Percentiles rank a stretch among this genome's conserved stretches.
phyloP scores from a whole-genome alignment of 2,329 filamentous ascomycete species.

The Beauveria varroae region DNA sequence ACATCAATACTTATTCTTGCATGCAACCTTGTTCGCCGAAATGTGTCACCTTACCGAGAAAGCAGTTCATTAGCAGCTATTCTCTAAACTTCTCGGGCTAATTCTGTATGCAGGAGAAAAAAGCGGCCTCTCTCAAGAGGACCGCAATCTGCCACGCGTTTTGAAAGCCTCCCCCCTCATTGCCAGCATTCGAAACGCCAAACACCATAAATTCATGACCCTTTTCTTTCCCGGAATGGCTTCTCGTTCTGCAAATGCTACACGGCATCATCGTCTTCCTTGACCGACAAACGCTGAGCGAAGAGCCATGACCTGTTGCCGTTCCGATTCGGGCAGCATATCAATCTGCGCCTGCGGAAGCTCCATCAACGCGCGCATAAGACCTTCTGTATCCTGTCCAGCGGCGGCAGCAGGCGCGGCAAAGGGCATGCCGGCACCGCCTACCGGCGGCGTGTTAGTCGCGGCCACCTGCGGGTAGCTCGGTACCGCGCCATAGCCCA shows the following conservation, averaged over 20 bases:
- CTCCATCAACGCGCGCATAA: slow-evolving; percentile 74
- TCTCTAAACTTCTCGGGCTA: neutral
- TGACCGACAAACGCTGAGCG: slow-evolving; percentile 53
- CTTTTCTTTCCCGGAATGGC: no score
- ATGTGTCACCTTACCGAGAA: no score
- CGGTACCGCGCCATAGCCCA: slow-evolving; percentile 17
- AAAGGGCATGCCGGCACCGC: slow-evolving; percentile 34
- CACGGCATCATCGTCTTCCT: slow-evolving; percentile 19
- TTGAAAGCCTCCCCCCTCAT: neutral
- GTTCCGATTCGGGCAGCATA: slow-evolving; percentile 64
- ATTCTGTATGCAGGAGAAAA: neutral
- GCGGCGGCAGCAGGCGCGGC: slow-evolving; percentile 33
- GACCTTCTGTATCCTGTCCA: slow-evolving; percentile 56
- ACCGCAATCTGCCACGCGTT: neutral
- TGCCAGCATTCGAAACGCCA: slow-evolving; percentile 1
- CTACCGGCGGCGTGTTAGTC: slow-evolving; percentile 42
- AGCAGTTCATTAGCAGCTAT: neutral
- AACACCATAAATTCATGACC: neutral
- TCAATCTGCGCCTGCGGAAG: slow-evolving; percentile 77
- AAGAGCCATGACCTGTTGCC: slow-evolving; percentile 71
- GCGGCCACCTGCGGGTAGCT: slow-evolving; percentile 28
- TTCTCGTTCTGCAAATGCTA: no score
- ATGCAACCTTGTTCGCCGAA: neutral
- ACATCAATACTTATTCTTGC: neutral
- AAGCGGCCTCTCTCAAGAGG: neutral